Evolutionary conservation across 805 yeast genomes (phyloP).

Genomic region (Myxozyma lipomycoides): DNA sequence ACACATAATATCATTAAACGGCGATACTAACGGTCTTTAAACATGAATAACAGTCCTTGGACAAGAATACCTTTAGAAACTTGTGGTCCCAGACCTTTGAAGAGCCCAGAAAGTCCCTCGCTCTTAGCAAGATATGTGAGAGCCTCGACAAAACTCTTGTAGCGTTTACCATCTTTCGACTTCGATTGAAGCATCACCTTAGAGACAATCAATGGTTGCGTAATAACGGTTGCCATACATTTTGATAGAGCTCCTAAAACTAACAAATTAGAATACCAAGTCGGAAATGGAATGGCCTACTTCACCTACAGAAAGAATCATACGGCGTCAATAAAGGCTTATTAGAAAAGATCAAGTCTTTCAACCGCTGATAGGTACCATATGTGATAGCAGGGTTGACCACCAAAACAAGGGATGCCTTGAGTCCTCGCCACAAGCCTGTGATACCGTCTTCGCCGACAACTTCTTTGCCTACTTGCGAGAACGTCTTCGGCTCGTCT

Average conservation of each 20-base stretch:
- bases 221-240: slow-evolving; percentile 69
- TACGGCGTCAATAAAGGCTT: slow-evolving; percentile 17
- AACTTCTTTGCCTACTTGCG: slow-evolving; percentile 48
- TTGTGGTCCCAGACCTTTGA: slow-evolving; percentile 81
- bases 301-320: slow-evolving; percentile 21
- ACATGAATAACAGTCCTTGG: slow-evolving; percentile 79
- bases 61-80: slow-evolving; percentile 75
- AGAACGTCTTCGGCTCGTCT: slow-evolving; percentile 32
- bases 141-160: slow-evolving; percentile 57
- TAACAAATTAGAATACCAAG: no score
- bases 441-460: slow-evolving; percentile 58
- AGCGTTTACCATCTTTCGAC: slow-evolving; percentile 37
- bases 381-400: slow-evolving; percentile 84
- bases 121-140: slow-evolving; percentile 53
- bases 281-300: not conserved
- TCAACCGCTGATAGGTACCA: slow-evolving; percentile 70
- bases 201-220: slow-evolving; percentile 82
- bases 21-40: slow-evolving; percentile 55
- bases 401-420: slow-evolving; percentile 73
- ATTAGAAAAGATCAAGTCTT: slow-evolving; percentile 31
- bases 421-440: slow-evolving; percentile 80
- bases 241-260: slow-evolving; percentile 81
- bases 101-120: slow-evolving; percentile 64
- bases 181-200: slow-evolving; percentile 71
- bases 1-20: slow-evolving; percentile 19